Percentiles rank a stretch among this genome's conserved stretches.
Conservation (phyloP, 352 stramenopile species). For the Globisporangium spinosum region DNA sequence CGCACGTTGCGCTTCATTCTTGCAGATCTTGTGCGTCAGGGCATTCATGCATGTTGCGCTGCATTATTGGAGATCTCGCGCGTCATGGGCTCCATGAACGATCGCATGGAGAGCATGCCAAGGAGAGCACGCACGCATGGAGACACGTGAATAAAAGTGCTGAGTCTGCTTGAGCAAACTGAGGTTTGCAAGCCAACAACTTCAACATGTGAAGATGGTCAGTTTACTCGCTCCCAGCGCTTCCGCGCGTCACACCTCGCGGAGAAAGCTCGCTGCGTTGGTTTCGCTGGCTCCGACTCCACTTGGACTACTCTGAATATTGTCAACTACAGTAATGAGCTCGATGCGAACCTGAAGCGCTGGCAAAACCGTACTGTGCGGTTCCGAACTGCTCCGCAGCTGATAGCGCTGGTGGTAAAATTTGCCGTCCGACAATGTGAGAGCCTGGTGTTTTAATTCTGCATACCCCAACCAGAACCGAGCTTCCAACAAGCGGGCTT, state of each 20-base stretch:
- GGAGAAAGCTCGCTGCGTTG: neutral
- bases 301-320: neutral
- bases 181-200: neutral
- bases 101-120: neutral
- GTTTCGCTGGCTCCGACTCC: neutral
- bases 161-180: neutral
- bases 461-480: neutral
- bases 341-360: neutral
- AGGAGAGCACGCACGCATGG: neutral
- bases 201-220: neutral
- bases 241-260: neutral
- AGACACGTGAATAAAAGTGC: neutral
- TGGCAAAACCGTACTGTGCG: neutral
- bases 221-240: neutral
- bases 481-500: neutral
- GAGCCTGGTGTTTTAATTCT: neutral
- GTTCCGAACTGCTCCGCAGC: neutral
- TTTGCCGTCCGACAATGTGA: neutral
- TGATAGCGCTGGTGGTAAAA: neutral
- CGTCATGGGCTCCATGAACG: neutral
- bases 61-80: neutral
- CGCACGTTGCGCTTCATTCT: neutral
- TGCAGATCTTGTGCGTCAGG: neutral
- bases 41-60: neutral
- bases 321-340: neutral